phyloP scores from a whole-genome alignment of 441 rosid genomes.

The Erodium trifolium region DNA sequence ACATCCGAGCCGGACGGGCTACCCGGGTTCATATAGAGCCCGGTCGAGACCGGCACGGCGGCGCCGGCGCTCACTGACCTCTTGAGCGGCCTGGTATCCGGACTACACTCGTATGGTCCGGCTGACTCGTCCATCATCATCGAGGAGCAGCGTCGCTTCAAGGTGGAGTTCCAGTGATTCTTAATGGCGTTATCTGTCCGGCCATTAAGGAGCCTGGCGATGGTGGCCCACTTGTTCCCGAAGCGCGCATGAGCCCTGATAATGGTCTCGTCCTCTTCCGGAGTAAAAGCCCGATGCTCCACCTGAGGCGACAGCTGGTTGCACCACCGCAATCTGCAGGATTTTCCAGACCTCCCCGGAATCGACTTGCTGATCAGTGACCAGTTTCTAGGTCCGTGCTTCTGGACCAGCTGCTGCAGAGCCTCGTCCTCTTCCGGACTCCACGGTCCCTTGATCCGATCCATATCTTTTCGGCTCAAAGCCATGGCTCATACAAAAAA shows the following conservation, averaged over 20 bases:
- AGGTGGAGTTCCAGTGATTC: too few relatives aligned
- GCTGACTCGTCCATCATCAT: not conserved
- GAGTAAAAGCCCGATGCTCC: conserved; percentile 53
- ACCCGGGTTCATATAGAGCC: conserved; percentile 41
- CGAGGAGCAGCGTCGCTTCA: conserved; percentile 36
- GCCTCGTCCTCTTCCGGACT: conserved; percentile 34
- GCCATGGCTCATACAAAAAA: conserved; percentile 26
- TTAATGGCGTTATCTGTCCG: too few relatives aligned
- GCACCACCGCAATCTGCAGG: conserved; percentile 72
- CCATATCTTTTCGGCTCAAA: conserved; percentile 38
- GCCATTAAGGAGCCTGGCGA: conserved; percentile 40
- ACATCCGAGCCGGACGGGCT: conserved; percentile 55
- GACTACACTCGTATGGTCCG: not conserved
- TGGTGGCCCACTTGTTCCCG: conserved; percentile 76
- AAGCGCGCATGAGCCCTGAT: conserved; percentile 44
- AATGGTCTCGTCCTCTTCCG: conserved; percentile 54
- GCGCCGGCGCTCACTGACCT: conserved; percentile 21
- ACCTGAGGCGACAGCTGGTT: conserved; percentile 76
- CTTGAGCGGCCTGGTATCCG: conserved; percentile 27
- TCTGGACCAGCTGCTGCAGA: conserved; percentile 34
- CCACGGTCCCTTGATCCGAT: conserved; percentile 76
- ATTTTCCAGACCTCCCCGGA: conserved; percentile 69
- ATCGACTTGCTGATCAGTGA: conserved; percentile 65
- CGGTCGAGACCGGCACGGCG: conserved; percentile 25
- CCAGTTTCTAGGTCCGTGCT: conserved; percentile 69